Evolutionary conservation across 2,329 filamentous ascomycete genomes (phyloP).

Genomic region (Purpureocillium lavendulum): DNA sequence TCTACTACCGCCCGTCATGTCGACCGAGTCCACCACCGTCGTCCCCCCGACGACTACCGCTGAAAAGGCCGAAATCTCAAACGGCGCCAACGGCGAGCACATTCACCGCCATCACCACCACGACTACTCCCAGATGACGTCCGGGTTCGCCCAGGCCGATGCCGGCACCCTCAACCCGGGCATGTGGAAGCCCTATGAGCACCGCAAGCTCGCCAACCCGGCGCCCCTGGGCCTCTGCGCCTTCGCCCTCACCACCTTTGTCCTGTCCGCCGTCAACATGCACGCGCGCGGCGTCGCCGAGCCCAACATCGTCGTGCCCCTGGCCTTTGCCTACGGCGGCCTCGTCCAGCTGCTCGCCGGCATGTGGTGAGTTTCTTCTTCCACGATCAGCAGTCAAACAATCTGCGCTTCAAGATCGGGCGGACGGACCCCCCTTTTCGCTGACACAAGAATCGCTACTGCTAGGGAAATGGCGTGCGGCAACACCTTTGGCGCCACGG

Average conservation of each 20-base stretch:
- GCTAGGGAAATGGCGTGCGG: slow-evolving; percentile 76
- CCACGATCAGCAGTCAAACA: no score
- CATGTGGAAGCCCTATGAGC: slow-evolving; percentile 52
- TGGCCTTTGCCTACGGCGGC: slow-evolving; percentile 69
- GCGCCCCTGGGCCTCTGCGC: slow-evolving; percentile 68
- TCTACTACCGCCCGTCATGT: no score
- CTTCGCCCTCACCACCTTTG: slow-evolving; percentile 78
- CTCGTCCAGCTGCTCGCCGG: slow-evolving; percentile 72
- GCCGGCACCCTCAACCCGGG: slow-evolving; percentile 69
- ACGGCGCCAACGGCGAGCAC: slow-evolving; percentile 2
- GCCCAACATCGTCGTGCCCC: slow-evolving; percentile 59
- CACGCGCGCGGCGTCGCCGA: slow-evolving; percentile 47
- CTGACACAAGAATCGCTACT: no score
- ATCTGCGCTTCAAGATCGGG: no score
- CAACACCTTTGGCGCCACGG: slow-evolving; percentile 79
- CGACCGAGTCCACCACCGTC: slow-evolving; percentile 1
- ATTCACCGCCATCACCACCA: slow-evolving; percentile 15
- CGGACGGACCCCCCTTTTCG: no score
- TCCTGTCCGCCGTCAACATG: slow-evolving; percentile 68
- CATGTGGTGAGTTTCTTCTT: slow-evolving; percentile 65
- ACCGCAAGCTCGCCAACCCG: slow-evolving; percentile 71
- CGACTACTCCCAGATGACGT: slow-evolving; percentile 15
- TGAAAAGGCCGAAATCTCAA: no score
- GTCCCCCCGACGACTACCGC: no score
- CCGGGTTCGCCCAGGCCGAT: slow-evolving; percentile 38